Conservation (phyloP, 164 flowering plant genomes). For the Magnolia officinalis region DNA sequence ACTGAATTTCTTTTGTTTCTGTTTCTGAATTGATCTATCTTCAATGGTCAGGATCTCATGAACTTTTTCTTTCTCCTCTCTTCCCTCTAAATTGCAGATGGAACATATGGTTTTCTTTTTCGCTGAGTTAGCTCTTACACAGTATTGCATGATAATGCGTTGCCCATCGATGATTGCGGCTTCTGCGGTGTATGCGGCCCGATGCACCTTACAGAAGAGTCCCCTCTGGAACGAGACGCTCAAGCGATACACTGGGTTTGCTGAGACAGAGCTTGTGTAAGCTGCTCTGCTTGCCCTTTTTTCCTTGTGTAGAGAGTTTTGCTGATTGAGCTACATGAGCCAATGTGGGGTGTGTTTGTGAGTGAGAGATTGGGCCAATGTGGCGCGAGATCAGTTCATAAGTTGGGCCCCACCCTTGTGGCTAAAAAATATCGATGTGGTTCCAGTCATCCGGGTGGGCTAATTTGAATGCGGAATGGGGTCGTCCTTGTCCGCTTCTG, state of each 20-base stretch:
- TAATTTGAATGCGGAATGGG: too few relatives aligned
- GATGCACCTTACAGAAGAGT: constrained; percentile 47
- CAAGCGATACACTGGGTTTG: constrained; percentile 64
- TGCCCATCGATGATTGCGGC: constrained; percentile 88
- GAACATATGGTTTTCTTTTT: constrained; percentile 65
- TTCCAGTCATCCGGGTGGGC: too few relatives aligned
- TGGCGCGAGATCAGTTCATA: too few relatives aligned
- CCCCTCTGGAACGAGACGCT: constrained; percentile 80
- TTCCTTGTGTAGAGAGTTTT: neutral
- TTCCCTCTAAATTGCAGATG: constrained; percentile 30
- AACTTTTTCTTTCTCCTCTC: neutral
- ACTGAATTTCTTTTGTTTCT: neutral
- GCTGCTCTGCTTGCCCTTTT: neutral
- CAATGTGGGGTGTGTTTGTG: too few relatives aligned
- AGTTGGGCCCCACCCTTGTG: too few relatives aligned
- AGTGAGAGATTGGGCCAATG: too few relatives aligned
- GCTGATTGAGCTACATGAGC: too few relatives aligned
- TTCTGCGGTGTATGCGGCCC: constrained; percentile 84
- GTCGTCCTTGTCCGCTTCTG: too few relatives aligned
- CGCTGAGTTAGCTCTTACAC: constrained; percentile 73
- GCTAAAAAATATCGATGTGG: too few relatives aligned
- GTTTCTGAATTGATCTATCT: neutral
- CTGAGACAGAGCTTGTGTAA: constrained; percentile 56
- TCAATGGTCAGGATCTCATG: neutral
- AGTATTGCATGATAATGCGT: constrained; percentile 46